These are phyloP conservation scores for Sphagnum contortum DNA, from an alignment of 225 moss, liverwort and hornwort genomes.

Conservation along the genomic window DNA sequence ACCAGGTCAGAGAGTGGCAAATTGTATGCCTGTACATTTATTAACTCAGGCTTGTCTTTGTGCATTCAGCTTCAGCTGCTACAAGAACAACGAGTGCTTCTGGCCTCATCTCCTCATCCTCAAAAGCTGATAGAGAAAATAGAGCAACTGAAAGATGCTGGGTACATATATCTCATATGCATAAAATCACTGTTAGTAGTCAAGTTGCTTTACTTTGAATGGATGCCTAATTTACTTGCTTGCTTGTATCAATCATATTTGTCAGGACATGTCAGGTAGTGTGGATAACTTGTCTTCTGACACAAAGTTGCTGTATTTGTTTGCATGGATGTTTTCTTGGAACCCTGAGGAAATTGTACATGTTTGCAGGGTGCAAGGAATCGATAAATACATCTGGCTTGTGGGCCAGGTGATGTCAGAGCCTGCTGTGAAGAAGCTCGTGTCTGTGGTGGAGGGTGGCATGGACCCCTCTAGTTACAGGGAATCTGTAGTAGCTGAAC, in stretches of 20 bases:
- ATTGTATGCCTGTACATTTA: too few relatives aligned
- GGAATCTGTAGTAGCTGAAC: conserved; percentile 41
- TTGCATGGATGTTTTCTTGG: too few relatives aligned
- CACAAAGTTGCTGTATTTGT: too few relatives aligned
- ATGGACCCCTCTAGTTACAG: conserved; percentile 35
- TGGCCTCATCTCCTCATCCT: conserved; percentile 89
- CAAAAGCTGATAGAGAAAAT: conserved; percentile 92
- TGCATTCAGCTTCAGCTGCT: conserved; percentile 69
- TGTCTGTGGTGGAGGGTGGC: conserved; percentile 49
- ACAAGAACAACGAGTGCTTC: conserved; percentile 86
- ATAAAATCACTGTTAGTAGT: not conserved
- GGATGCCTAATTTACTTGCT: not conserved
- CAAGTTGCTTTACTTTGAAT: not conserved
- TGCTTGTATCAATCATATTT: too few relatives aligned
- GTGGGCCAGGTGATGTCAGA: conserved; percentile 95
- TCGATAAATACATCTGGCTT: conserved; percentile 96
- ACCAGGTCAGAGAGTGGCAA: too few relatives aligned
- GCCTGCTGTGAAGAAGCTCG: conserved; percentile 69
- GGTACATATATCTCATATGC: conserved; percentile 22
- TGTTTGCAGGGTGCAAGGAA: conserved; percentile 77
- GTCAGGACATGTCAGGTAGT: too few relatives aligned
- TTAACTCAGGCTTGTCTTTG: not conserved
- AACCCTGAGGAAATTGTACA: not conserved
- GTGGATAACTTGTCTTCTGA: too few relatives aligned
- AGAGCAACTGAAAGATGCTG: conserved; percentile 86